Evolutionary conservation across 441 rosid species (phyloP), one percentile per base, ranked within the genome.

Genomic region (Pelargonium cotyledonis): DNA sequence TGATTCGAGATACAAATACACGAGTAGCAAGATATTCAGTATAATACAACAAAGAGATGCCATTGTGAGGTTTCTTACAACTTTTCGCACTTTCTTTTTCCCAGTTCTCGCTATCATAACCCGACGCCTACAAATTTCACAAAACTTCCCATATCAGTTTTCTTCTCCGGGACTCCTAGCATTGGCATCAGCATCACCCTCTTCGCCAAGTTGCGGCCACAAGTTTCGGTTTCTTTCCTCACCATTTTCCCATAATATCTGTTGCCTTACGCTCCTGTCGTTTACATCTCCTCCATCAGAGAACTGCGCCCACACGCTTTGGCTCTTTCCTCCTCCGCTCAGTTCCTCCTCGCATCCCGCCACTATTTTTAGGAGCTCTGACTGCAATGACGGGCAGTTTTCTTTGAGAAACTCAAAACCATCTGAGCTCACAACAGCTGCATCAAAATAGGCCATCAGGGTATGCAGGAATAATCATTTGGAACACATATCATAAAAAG

Each of bases 151-250:
- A 21, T 46, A 65, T 76, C 80, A 83, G 66, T 82, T 83, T 74
- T 88, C 72, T 70, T 90, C 94, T 77, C 98, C 80, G 4, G 86
- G 89, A 77, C 89, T 82, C 69, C 91, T n/a, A n/a, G n/a, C n/a
- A n/a, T n/a, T 72, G 73, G 86, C 86, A 67, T 60, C 84, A 11
- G 86, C 82, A 67, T 89, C 97, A 0, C 85, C 90, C 16, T 91
- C 94, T 40, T 86, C 97, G 0, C 94, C 89, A 65, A 87, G 87
- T 67, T 92, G 96, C 0, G 78, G 91, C 98, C 96, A 90, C 14
- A 89, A 91, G 3, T 94, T 90, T 55, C 82, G 88, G 64, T 89
- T 86, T 77, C 90, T 88, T 70, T 85, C 88, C 38, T 79, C 86
- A 46, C 84, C 88, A 29, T 82, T 88, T 69, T 88, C 96, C 93